These are phyloP conservation scores for Fusarium lateritium DNA, from an alignment of 2,329 filamentous ascomycete species.

Conservation along the genomic window DNA sequence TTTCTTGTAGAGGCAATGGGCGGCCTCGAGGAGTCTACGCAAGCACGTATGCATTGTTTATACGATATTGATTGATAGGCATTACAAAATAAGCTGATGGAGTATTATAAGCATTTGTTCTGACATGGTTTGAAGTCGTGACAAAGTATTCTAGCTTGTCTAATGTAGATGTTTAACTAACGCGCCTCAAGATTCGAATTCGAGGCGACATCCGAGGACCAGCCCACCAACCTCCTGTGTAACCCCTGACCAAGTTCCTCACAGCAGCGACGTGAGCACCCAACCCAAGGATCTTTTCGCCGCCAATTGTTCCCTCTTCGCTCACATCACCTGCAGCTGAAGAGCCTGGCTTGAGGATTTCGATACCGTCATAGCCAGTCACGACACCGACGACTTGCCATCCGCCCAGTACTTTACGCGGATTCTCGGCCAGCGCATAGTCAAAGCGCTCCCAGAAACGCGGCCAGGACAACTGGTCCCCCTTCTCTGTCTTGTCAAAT, in stretches of 20 bases:
- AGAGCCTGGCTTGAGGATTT: constrained; percentile 67
- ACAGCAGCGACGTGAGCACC: constrained; percentile 58
- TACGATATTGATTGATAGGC: constrained; percentile 37
- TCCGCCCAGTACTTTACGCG: constrained; percentile 60
- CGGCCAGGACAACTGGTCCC: constrained; percentile 58
- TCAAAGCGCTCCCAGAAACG: constrained; percentile 76
- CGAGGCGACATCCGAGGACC: constrained; percentile 73
- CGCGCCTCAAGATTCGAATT: constrained; percentile 64
- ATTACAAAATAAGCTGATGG: constrained; percentile 32
- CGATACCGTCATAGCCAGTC: constrained; percentile 71
- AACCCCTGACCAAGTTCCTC: constrained; percentile 59
- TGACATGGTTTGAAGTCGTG: neutral
- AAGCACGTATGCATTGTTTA: constrained; percentile 40
- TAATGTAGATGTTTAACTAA: constrained; percentile 8
- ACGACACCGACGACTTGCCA: constrained; percentile 73
- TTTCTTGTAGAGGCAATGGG: constrained; percentile 26
- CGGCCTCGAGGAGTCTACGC: constrained; percentile 33
- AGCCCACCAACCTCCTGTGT: constrained; percentile 75
- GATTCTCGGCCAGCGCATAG: constrained; percentile 72
- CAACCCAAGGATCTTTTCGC: constrained; percentile 60
- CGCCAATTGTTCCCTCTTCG: constrained; percentile 24
- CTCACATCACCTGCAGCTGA: constrained; percentile 8
- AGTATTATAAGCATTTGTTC: constrained; percentile 25
- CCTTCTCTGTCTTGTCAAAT: constrained; percentile 75
- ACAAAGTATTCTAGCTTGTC: neutral